Conservation (phyloP, 148 eudicot species). For the Fagopyrum tataricum region DNA sequence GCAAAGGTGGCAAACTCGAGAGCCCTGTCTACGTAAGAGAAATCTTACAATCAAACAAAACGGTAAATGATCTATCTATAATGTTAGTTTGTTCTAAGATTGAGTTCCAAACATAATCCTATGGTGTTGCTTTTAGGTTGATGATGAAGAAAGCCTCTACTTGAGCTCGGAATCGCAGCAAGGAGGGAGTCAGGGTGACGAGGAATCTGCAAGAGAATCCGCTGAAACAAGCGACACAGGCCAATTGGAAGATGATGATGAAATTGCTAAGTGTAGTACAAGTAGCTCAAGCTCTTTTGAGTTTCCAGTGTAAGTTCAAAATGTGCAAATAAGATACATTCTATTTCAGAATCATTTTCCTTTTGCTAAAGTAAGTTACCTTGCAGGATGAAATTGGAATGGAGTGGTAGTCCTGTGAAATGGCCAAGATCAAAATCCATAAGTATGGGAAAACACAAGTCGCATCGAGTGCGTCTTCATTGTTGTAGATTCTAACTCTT, state of each 20-base stretch:
- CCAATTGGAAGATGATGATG: slow-evolving; percentile 21
- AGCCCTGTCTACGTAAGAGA: not conserved
- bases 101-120: not conserved
- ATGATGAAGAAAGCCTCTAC: slow-evolving; percentile 21
- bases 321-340: not conserved
- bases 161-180: slow-evolving; percentile 24
- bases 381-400: slow-evolving; percentile 55
- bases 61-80: not conserved
- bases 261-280: not conserved
- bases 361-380: not conserved
- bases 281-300: slow-evolving; percentile 51
- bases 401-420: slow-evolving; percentile 56
- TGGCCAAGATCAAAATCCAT: slow-evolving; percentile 42
- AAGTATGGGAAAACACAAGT: slow-evolving; percentile 27
- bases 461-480: slow-evolving; percentile 24
- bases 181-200: slow-evolving; percentile 20
- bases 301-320: slow-evolving; percentile 60
- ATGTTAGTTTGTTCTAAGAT: not conserved
- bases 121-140: slow-evolving; percentile 18
- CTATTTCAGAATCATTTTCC: not conserved
- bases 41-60: not conserved
- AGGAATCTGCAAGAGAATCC: slow-evolving; percentile 19
- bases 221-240: slow-evolving; percentile 20
- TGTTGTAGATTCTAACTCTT: slow-evolving; percentile 47
- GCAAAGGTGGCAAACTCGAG: not conserved